A percentile compares a stretch with the other conserved stretches of the same genome.
Evolutionary conservation across 768 basidiomycete genomes (phyloP).

Genomic region (Suillus subaureus): DNA sequence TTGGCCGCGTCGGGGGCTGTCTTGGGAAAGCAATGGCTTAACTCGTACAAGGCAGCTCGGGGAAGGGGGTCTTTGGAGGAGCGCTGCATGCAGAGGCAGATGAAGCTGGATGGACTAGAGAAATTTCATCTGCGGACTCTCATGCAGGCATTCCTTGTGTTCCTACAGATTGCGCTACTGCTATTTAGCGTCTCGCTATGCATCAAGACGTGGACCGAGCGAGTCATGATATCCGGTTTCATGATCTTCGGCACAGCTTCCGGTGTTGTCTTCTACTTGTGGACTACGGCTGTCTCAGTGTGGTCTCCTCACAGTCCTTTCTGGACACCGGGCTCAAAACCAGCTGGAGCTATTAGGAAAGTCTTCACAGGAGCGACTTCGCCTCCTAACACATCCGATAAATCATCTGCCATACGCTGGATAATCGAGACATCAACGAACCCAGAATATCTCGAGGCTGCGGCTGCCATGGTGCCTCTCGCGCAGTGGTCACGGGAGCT

Average conservation of each 20-base stretch:
- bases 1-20: not conserved
- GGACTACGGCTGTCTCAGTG: not conserved
- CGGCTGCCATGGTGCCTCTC: not conserved
- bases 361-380: not conserved
- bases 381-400: not conserved
- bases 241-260: not conserved
- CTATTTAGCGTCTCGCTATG: not conserved
- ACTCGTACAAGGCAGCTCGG: not conserved
- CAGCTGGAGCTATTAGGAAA: not conserved
- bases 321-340: not conserved
- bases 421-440: not conserved
- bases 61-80: not conserved
- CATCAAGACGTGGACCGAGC: not conserved
- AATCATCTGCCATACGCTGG: not conserved
- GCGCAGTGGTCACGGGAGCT: not conserved
- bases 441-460: not conserved
- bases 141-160: not conserved
- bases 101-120: not conserved
- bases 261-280: not conserved
- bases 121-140: not conserved
- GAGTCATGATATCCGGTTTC: not conserved
- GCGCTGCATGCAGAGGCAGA: not conserved
- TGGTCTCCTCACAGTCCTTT: not conserved
- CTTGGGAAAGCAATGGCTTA: not conserved
- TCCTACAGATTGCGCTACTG: not conserved